Percentiles rank a stretch among this genome's conserved stretches.
phyloP scores from a whole-genome alignment of 306 rosid species.

The Medicago truncatula region MtrunA17r5.0-ANR NC_053044.1:37876501-37877000 shows the following conservation, averaged over 20 bases:
- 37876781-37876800: neutral
- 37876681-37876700: neutral
- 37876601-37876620: neutral
- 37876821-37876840: neutral
- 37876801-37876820: neutral
- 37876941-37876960: no score
- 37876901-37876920: neutral
- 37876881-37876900: no score
- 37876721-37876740: neutral
- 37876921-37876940: neutral
- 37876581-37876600: neutral
- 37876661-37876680: neutral
- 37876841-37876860: neutral
- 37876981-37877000: neutral
- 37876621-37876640: neutral
- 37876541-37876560: neutral
- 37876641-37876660: neutral
- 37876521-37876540: neutral
- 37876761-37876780: neutral
- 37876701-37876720: neutral
- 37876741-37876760: neutral
- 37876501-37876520: neutral
- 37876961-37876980: neutral
- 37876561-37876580: neutral
- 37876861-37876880: no score